Conservation (phyloP, 805 yeast genomes). For the Cyberlindnera veronae region DNA sequence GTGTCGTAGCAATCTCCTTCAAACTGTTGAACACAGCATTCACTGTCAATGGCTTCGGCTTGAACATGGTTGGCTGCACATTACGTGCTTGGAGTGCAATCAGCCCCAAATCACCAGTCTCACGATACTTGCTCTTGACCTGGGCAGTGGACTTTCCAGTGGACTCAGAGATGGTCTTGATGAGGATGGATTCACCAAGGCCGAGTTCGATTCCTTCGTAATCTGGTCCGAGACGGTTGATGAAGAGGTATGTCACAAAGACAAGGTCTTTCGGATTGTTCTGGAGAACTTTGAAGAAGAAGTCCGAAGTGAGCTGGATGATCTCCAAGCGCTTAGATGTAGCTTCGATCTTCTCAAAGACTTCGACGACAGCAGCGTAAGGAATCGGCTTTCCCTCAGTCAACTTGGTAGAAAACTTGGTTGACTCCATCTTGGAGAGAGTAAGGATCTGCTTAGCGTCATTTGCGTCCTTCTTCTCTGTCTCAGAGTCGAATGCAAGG, state of each 20-base stretch:
- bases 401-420: constrained; percentile 6
- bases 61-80: constrained; percentile 90
- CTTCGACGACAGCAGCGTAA: constrained; percentile 43
- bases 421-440: constrained; percentile 12
- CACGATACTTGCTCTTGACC: constrained; percentile 69
- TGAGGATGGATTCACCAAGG: constrained; percentile 81
- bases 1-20: constrained; percentile 68
- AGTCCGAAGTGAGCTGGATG: constrained; percentile 67
- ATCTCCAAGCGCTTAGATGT: constrained; percentile 85
- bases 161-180: constrained; percentile 85
- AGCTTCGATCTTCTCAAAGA: constrained; percentile 74
- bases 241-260: constrained; percentile 76
- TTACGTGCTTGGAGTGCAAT: constrained; percentile 83
- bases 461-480: constrained; percentile 21
- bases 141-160: constrained; percentile 77
- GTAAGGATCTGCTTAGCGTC: constrained; percentile 25
- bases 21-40: constrained; percentile 70
- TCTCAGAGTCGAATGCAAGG: constrained; percentile 23
- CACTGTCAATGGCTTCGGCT: constrained; percentile 77
- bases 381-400: constrained; percentile 27
- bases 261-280: constrained; percentile 54
- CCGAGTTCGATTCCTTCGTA: constrained; percentile 94
- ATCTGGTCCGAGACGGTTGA: constrained; percentile 91
- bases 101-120: constrained; percentile 85
- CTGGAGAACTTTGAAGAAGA: constrained; percentile 61